Evolutionary conservation across 2,329 filamentous ascomycete genomes (phyloP), one percentile per base, ranked within the genome.

Genomic region (Aureobasidium pullulans): DNA sequence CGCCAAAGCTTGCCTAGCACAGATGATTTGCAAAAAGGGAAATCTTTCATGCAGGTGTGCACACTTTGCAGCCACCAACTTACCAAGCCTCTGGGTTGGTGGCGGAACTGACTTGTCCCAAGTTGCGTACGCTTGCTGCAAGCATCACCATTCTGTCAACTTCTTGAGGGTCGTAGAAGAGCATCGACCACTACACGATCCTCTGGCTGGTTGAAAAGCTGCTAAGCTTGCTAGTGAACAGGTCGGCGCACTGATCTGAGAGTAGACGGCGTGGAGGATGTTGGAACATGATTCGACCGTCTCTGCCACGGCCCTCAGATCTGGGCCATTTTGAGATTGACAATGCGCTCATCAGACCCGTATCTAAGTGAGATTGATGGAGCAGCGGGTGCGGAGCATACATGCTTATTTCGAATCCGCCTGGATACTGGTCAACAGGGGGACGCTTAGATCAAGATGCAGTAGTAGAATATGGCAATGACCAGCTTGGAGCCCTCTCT

Each of bases 11-110:
- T 59, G 19, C 57, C 48, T 19, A 39, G 43, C 43, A 39, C 37
- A 59, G 50, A 59, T 59, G 57, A 59, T 59, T 59, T 59, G 57
- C 54, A 57, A 57, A 48, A 40, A 39, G 54, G 50, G 54, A 48
- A 57, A 47, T 53, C 47, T 50, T 54, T 44, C 47, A 52, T 59
- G 57, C 57, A 59, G 57, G 39, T 50, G 57, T 52, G 47, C 56
- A 31, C 43, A 57, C 36, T 49, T 36, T 44, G 57, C 31, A 59
- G 57, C 57, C 47, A 59, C 44, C 44, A 49, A 59, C 56, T 59
- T 59, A 59, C 56, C 56, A 43, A 43, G 28, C 56, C 36, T 34
- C 4, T 44, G 56, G 56, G 29, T 44, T 48, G 32, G 56, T 47
- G 56, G 56, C 56, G 56, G 56, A 47, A 49, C 29, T 50, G 44